Conservation (phyloP, 2,329 filamentous ascomycete species). For the Claviceps sorghi region DNA sequence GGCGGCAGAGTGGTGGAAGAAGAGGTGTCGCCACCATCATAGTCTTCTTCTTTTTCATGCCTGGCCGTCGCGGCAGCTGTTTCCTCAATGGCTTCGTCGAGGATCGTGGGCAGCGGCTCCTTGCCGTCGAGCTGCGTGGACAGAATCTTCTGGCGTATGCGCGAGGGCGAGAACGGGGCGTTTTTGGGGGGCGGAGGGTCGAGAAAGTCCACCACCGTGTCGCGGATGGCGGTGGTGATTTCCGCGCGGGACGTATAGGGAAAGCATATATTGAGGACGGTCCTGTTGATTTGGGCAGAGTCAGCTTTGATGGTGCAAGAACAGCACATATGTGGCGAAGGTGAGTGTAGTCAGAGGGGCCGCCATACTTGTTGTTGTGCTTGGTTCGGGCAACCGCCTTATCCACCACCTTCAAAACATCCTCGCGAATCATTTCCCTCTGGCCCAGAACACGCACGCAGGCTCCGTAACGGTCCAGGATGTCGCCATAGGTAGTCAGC, state of each 20-base stretch:
- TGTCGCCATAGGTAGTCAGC: constrained; percentile 79
- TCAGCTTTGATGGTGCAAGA: background rate
- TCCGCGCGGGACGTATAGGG: constrained; percentile 94
- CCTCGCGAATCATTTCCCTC: constrained; percentile 65
- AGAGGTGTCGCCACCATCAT: constrained; percentile 31
- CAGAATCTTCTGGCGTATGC: constrained; percentile 75
- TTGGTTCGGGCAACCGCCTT: constrained; percentile 74
- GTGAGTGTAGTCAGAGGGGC: no score
- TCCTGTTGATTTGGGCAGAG: constrained; percentile 20
- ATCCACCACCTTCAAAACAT: constrained; percentile 81
- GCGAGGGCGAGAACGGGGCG: constrained; percentile 71
- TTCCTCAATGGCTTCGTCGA: constrained; percentile 17
- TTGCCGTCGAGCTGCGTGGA: constrained; percentile 43
- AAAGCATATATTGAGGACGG: constrained; percentile 82
- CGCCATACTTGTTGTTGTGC: constrained; percentile 71
- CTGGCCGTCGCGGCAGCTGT: constrained; percentile 12
- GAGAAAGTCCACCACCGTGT: constrained; percentile 77
- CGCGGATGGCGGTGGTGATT: constrained; percentile 77
- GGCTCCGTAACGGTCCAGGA: constrained; percentile 86
- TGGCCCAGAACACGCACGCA: constrained; percentile 75
- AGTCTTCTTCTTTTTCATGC: constrained; percentile 17
- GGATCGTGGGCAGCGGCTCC: constrained; percentile 34
- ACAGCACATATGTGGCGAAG: background rate
- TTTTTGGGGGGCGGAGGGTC: constrained; percentile 50
- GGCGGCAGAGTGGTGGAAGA: constrained; percentile 46